Evolutionary conservation across 306 rosid species (phyloP), one percentile per base, ranked within the genome.

Genomic region (Vicia villosa): DNA sequence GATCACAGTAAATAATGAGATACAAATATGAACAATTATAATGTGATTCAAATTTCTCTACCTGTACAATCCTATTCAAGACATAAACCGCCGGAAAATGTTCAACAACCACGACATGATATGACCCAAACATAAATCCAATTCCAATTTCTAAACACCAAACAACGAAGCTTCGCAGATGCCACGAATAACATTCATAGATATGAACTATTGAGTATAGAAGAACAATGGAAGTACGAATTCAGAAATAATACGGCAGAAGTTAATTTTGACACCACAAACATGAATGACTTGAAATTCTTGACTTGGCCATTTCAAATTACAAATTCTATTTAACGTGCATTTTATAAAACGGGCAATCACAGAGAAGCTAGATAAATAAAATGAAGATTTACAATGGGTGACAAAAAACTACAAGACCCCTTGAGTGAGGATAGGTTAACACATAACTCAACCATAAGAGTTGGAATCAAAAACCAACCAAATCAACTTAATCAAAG

Each of bases 51-150:
- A 66, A 47, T 61, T 20, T 11, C 50, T 52, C 34, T 11, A 32
- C 43, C 46, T 45, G 4, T 21, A 16, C 1, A 45, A 37, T 46
- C 62, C 20, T 57, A 15, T 54, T 43, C 54, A 70, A 70, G 46
- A 55, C 56, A 64, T n/a, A 36, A 55, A 17, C 32, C 10, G 17
- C 34, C 1, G 21, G 36, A 40, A 28, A 3, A 40, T 15, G 37
- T 37, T 34, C 66, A 63, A 71, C 32, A 43, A 24, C 24, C 1
- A 43, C 59, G 21, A 32, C 47, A 21, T 17, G 70, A 63, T 16
- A 15, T 5, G 26, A 41, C 45, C 32, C 19, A 16, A 30, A 14
- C 51, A 26, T 14, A 20, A 5, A 55, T 43, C 10, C 32, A 58
- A 45, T 62, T 20, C 49, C 61, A 58, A 57, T 10, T 43, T 42